Percentiles rank a stretch among this genome's conserved stretches.
phyloP scores from a whole-genome alignment of 805 yeast genomes.

The Danielia reshetovae region DNA sequence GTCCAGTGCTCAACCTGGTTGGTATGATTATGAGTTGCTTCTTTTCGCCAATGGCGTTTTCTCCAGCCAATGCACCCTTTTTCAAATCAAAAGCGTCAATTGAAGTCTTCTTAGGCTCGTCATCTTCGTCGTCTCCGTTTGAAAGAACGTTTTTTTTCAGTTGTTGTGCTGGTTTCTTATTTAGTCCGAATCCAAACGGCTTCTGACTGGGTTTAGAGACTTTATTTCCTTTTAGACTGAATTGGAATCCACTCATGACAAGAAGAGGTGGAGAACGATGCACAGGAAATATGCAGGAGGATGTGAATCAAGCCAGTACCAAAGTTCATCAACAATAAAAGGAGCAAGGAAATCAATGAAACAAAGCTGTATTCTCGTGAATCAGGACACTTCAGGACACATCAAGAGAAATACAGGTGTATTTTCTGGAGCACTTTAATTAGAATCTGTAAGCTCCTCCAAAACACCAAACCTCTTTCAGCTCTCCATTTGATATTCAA shows the following conservation, averaged over 20 bases:
- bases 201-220: constrained; percentile 1
- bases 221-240: constrained; percentile 12
- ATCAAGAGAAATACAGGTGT: too few relatives aligned
- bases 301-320: too few relatives aligned
- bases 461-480: too few relatives aligned
- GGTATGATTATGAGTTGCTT: constrained; percentile 10
- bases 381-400: too few relatives aligned
- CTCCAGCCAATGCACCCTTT: constrained; percentile 15
- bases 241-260: constrained; percentile 14
- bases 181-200: not conserved
- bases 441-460: too few relatives aligned
- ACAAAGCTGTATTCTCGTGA: too few relatives aligned
- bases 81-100: constrained; percentile 14
- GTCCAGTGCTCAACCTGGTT: not conserved
- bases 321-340: too few relatives aligned
- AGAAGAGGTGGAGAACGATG: not conserved
- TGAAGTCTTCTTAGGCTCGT: constrained; percentile 2
- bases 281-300: too few relatives aligned
- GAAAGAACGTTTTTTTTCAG: constrained; percentile 5
- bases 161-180: not conserved
- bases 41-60: constrained; percentile 6
- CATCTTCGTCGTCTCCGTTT: constrained; percentile 3
- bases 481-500: too few relatives aligned
- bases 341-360: too few relatives aligned
- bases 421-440: too few relatives aligned